Base-by-base conservation (phyloP, 768 basidiomycete genomes). In the Rhodosporidiobolus odoratus region DNA sequence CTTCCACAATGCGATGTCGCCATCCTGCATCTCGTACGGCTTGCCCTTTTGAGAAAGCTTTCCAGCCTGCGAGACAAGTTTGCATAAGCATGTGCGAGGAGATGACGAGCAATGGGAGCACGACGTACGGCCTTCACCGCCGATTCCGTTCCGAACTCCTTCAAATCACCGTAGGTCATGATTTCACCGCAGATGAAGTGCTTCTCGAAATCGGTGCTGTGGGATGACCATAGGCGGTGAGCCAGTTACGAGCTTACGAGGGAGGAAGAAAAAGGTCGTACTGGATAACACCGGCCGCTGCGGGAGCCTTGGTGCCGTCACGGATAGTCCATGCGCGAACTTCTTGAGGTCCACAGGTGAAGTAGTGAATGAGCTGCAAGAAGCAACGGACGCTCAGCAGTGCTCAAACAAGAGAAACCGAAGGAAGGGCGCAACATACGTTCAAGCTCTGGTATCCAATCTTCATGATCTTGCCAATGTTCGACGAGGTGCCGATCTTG, bases 281-380 rank as follows among this genome's bases (percentile, higher is more conserved):
- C 89, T 98, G 95, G 78, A 98, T 98, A 74, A 98, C 92, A 80
- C 96, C 96, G 47, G 96, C 96, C 13, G 96, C 96, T 79, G 92
- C 90, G 4, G 95, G 96, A 2, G 96, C 95, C 79, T 93, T 96
- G 35, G 89, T 94, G 30, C 92, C 93, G 68, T 86, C 87, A 68
- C 94, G 84, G 78, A 99, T 92, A 1, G 94, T 98, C 96, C 96
- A 99, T 13, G 95, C 95, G 62, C 96, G 89, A 15, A 97, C 93
- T 82, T 97, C 95, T 75, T 90, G 89, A 4, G 94, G 94, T 17
- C 96, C 96, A 77, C 91, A 94, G 25, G 96, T 99, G 82, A 96
- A 96, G 83, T 96, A 96, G 23, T 91, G 89, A 77, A 94, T 95
- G 60, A 96, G 85, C 88, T 92, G 74, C 34, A 68, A 37, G 10